phyloP scores from a whole-genome alignment of 768 basidiomycete genomes.

The Trametes coccinea region DNA sequence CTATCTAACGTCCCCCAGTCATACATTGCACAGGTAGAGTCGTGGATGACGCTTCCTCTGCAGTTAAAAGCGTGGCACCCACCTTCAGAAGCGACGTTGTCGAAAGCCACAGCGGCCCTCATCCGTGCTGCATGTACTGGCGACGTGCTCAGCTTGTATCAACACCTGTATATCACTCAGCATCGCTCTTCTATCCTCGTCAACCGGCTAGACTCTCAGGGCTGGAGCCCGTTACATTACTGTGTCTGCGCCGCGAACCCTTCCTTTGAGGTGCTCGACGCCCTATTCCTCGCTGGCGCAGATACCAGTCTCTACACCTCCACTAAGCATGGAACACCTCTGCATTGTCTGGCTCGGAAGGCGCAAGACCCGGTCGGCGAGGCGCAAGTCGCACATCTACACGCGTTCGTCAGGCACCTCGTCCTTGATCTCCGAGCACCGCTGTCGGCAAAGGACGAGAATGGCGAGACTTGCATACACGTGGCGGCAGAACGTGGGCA shows the following conservation, averaged over 20 bases:
- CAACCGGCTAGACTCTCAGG: conserved; percentile 64
- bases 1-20: conserved; percentile 19
- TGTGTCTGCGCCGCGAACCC: conserved; percentile 58
- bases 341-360: conserved; percentile 62
- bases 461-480: conserved; percentile 79
- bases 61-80: conserved; percentile 5
- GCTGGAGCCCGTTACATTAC: conserved; percentile 76
- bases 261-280: conserved; percentile 63
- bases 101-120: conserved; percentile 16
- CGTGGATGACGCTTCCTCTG: conserved; percentile 9
- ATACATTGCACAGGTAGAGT: conserved; percentile 16
- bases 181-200: conserved; percentile 41
- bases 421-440: conserved; percentile 70
- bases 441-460: conserved; percentile 60
- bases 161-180: conserved; percentile 37
- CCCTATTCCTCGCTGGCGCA: conserved; percentile 74
- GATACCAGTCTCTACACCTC: conserved; percentile 69
- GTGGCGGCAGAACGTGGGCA: conserved; percentile 75
- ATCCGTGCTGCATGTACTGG: conserved; percentile 13
- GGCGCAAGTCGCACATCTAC: conserved; percentile 38
- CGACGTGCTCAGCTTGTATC: conserved; percentile 17
- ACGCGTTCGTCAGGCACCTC: conserved; percentile 65
- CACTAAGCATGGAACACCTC: conserved; percentile 57
- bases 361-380: conserved; percentile 25
- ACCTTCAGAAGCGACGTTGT: conserved; percentile 9